These are phyloP conservation scores for Diversispora epigaea DNA, from an alignment of 192 early-diverging fungal genomes.

Conservation along the genomic window DNA sequence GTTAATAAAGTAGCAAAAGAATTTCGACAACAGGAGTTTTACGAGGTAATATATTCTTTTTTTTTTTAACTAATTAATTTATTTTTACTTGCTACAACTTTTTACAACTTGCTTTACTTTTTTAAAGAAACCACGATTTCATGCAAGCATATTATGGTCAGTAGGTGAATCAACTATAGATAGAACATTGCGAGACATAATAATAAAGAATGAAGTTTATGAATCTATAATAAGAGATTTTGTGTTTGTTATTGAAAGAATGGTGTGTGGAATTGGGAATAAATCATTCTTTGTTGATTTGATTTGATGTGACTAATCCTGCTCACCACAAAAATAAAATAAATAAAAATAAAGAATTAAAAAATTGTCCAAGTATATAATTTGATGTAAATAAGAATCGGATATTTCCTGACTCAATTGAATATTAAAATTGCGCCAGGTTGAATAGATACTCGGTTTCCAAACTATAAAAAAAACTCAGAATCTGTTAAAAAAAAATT, in stretches of 20 bases:
- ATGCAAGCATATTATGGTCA: slow-evolving; percentile 28
- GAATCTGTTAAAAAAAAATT: too few relatives aligned
- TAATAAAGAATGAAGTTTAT: slow-evolving; percentile 5
- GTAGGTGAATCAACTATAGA: not conserved
- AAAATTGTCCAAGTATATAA: too few relatives aligned
- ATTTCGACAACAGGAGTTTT: slow-evolving; percentile 17
- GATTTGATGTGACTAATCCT: too few relatives aligned
- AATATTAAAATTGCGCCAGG: too few relatives aligned
- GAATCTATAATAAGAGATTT: slow-evolving; percentile 5
- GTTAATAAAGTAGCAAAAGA: slow-evolving; percentile 14
- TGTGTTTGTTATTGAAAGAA: slow-evolving; percentile 4
- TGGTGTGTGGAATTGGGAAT: slow-evolving; percentile 29
- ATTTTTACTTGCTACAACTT: not conserved
- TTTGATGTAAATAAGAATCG: too few relatives aligned
- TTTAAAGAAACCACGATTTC: slow-evolving; percentile 24
- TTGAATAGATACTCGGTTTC: too few relatives aligned
- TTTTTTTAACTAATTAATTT: not conserved
- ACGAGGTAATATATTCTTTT: slow-evolving; percentile 8
- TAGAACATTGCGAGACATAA: not conserved
- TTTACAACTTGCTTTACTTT: too few relatives aligned
- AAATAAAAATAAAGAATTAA: too few relatives aligned
- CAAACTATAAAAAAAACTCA: too few relatives aligned
- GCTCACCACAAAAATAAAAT: too few relatives aligned
- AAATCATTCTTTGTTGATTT: slow-evolving; percentile 33
- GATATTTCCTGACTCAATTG: too few relatives aligned